phyloP scores from a whole-genome alignment of 805 yeast species.

The Teunomyces aglyptinius region DNA sequence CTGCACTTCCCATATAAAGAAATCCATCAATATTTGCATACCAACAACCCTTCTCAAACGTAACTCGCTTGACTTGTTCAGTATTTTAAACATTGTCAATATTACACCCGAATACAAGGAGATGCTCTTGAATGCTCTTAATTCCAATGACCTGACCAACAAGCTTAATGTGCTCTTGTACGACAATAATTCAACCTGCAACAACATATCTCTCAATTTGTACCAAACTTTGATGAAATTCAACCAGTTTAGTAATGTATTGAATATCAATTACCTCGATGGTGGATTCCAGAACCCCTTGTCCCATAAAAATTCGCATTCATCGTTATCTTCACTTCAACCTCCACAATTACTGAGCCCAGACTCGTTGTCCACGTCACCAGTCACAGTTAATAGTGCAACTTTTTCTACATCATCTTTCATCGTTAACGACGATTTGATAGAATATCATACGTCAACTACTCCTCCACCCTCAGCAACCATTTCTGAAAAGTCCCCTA shows the following conservation, averaged over 20 bases:
- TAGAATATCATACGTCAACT: constrained; percentile 8
- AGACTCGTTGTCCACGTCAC: constrained; percentile 4
- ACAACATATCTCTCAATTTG: constrained; percentile 23
- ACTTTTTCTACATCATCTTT: constrained; percentile 5
- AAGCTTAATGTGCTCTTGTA: constrained; percentile 29
- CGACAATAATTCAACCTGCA: constrained; percentile 26
- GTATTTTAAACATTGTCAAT: constrained; percentile 31
- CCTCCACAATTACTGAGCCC: constrained; percentile 3
- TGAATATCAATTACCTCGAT: constrained; percentile 20
- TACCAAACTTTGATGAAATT: constrained; percentile 36
- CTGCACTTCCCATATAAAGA: constrained; percentile 25
- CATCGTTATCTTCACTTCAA: not conserved
- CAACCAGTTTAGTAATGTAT: constrained; percentile 16
- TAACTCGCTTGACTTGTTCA: constrained; percentile 29
- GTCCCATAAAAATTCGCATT: not conserved
- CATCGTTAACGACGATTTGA: constrained; percentile 8
- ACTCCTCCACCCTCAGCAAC: constrained; percentile 4
- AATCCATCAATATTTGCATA: constrained; percentile 39
- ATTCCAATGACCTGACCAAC: constrained; percentile 3
- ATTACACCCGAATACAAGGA: constrained; percentile 20
- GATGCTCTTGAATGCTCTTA: constrained; percentile 11
- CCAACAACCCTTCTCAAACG: constrained; percentile 46
- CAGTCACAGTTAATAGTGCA: constrained; percentile 3
- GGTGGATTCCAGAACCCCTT: constrained; percentile 24
- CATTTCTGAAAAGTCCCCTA: not conserved